phyloP scores from a whole-genome alignment of 2,329 filamentous ascomycete genomes.

The Tolypocladium pustulatum region DNA sequence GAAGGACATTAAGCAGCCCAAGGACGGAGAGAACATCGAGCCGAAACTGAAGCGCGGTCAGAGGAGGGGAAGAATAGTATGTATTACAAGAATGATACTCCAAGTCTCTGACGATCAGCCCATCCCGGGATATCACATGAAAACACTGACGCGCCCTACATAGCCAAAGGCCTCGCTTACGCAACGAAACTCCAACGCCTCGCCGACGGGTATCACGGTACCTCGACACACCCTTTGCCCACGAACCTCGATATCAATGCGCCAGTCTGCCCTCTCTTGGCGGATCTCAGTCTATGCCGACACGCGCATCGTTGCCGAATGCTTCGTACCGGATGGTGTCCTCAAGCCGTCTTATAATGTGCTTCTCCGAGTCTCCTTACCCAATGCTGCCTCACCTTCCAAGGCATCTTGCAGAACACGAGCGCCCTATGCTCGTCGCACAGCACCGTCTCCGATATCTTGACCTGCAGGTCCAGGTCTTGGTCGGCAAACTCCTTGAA shows the following conservation, averaged over 20 bases:
- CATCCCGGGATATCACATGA: neutral
- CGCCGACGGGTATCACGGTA: constrained; percentile 12
- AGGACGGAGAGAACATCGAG: no score
- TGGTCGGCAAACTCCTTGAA: constrained; percentile 48
- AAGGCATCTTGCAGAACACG: constrained; percentile 52
- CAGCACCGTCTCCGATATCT: constrained; percentile 47
- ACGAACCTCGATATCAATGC: neutral
- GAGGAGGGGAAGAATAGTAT: neutral
- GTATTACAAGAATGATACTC: neutral
- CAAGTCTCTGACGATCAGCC: neutral
- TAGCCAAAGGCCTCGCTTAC: neutral
- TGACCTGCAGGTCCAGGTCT: constrained; percentile 47
- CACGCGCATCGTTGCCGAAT: neutral
- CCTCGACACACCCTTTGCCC: constrained; percentile 5
- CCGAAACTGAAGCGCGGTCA: neutral
- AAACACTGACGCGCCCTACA: neutral
- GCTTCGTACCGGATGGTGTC: no score
- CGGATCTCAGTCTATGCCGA: neutral
- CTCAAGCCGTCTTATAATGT: neutral
- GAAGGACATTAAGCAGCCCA: no score
- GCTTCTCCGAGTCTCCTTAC: constrained; percentile 39
- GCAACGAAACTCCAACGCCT: constrained; percentile 9
- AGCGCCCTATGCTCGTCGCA: constrained; percentile 50
- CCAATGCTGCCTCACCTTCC: constrained; percentile 42
- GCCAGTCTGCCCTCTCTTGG: neutral